Evolutionary conservation across 352 stramenopile species (phyloP), one percentile per base, ranked within the genome.

Genomic region (Phytophthora citricola): DNA sequence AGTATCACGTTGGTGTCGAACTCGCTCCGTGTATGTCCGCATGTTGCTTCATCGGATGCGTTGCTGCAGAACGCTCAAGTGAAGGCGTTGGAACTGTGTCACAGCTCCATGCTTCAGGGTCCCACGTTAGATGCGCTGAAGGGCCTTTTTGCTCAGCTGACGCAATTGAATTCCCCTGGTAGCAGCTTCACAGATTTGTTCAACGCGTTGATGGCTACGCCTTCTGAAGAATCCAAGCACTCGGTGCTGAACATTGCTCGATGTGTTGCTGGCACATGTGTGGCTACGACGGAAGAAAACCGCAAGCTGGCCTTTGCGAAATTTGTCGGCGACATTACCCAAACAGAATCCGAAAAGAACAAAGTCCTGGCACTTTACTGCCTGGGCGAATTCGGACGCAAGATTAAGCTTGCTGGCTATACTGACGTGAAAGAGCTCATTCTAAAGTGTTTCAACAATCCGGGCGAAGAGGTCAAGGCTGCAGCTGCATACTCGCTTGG

Each of bases 401-500:
- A 97, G 48, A 85, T 97, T 15, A 90, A 98, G 60, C 73, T 99
- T 9, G 89, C 76, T 54, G 81, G 71, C 15, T 91, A 94, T 47
- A 61, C 74, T 24, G 85, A 98, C 50, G 88, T 98, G 20, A 91
- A 98, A 69, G 78, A 78, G 11, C 90, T 96, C 31, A 97, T 98
- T 73, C 68, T 98, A 27, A 71, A 87, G 15, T 95, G 86, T 55
- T 99, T 99, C 58, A 79, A 66, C n/a, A 59, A 73, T 65, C 22
- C 84, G 58, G 76, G 63, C 9, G 97, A 99, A 70, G 97, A 99
- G 66, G 85, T 98, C 39, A 99, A 99, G 84, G 87, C 97, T 29
- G 97, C 97, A 14, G 96, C 98, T 4, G 97, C 97, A 15, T 98
- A 98, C 78, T 97, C 97, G 4, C 79, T 99, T 40, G 98, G 98